These are phyloP conservation scores for Flaveria floridana DNA, from an alignment of 140 eudicot genomes.

Conservation along the genomic window DNA sequence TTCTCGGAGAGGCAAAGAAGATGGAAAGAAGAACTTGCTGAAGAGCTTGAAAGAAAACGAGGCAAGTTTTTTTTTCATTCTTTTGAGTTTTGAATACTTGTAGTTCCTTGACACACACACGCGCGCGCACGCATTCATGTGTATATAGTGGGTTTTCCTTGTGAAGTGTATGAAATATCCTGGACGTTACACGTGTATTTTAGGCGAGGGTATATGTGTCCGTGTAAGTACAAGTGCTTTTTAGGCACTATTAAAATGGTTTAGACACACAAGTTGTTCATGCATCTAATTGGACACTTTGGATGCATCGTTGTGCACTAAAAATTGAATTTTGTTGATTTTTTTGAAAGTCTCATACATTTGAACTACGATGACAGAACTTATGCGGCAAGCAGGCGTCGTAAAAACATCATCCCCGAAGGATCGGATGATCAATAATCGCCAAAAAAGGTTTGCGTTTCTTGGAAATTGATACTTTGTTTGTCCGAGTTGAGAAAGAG, in stretches of 20 bases:
- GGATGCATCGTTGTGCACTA: too few species aligned
- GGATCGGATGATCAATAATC: slow-evolving; percentile 44
- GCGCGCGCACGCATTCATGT: not conserved
- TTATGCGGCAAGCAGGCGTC: slow-evolving; percentile 71
- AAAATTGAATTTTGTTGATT: not conserved
- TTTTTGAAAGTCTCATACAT: slow-evolving; percentile 4
- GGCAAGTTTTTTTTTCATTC: slow-evolving; percentile 45
- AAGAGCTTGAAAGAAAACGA: slow-evolving; percentile 83
- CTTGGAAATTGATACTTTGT: slow-evolving; percentile 46
- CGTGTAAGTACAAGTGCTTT: too few species aligned
- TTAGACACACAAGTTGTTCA: too few species aligned
- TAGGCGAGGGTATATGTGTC: not conserved
- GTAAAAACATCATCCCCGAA: slow-evolving; percentile 74
- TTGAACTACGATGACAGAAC: slow-evolving; percentile 43
- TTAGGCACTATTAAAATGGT: too few species aligned
- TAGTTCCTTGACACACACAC: not conserved
- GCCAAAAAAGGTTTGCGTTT: slow-evolving; percentile 50
- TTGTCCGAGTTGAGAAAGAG: slow-evolving; percentile 19
- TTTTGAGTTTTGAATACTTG: slow-evolving; percentile 9
- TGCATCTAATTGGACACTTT: too few species aligned
- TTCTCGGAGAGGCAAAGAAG: slow-evolving; percentile 77
- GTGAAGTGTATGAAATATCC: too few species aligned
- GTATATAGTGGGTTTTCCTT: not conserved
- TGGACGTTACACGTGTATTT: not conserved
- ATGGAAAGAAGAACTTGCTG: slow-evolving; percentile 91